Evolutionary conservation across 1,139 yeast genomes (phyloP), one percentile per base, ranked within the genome.

Genomic region (Pneumocystis jirovecii): DNA sequence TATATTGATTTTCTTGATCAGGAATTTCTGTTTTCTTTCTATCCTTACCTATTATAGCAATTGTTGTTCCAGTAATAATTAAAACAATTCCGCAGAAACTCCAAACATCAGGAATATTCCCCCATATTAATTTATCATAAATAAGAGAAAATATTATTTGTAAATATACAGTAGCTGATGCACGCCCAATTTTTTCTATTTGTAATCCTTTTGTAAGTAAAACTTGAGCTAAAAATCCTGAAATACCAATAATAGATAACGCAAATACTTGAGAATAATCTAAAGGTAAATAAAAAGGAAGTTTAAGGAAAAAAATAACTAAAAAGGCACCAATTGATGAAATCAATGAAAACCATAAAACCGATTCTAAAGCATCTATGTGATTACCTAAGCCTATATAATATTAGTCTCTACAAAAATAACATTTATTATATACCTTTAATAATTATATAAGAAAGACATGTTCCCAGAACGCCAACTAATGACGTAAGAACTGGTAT

Each of bases 221-320:
- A 70, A 85, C 84, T 74, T 90, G 96, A 84, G 86, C 87, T 65
- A 85, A 75, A 74, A 90, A 90, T 0, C 97, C 97, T 61, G 87
- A 81, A 15, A 86, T 69, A 1, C 96, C 96, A 69, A 89, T 80
- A 40, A 81, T 74, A 1, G 77, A 66, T 69, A 90, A 81, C 42
- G 87, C 75, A 6, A 76, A 70, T 95, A 96, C 87, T 72, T 89
- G 93, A 69, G 78, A 77, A 1, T 71, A 60, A 35, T 82, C 81
- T 35, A 78, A 79, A 0, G 96, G 96, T 0, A 83, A 69, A 63
- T 79, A 83, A 73, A 89, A 85, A 1, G 80, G 72, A 66, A 86
- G 74, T 0, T 83, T 80, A 0, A 95, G 95, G 0, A 84, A 74
- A 1, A 80, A 70, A 0, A 87, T 78, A 15, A 85, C 81, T 7